phyloP scores from a whole-genome alignment of 2,329 filamentous ascomycete genomes.

The Camillea tinctor region DNA sequence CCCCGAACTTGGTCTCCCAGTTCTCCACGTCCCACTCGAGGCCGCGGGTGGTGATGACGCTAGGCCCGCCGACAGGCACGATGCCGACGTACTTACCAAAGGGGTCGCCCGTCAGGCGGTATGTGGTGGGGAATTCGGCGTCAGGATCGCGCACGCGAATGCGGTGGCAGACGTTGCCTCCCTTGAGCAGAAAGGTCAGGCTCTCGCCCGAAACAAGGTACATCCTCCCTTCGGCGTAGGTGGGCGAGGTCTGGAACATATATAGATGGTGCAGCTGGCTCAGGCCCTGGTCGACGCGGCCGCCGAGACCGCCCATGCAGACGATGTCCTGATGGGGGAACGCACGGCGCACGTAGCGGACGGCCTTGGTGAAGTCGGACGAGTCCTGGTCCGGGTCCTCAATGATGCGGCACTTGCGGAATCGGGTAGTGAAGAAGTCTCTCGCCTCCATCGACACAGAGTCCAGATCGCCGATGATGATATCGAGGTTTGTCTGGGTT shows the following conservation, averaged over 20 bases:
- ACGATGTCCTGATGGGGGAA: constrained; percentile 58
- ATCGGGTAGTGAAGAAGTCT: constrained; percentile 62
- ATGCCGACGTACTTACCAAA: constrained; percentile 84
- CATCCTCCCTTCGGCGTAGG: constrained; percentile 55
- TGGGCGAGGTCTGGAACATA: constrained; percentile 50
- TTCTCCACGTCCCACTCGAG: constrained; percentile 87
- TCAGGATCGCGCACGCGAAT: constrained; percentile 60
- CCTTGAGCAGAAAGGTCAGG: constrained; percentile 76
- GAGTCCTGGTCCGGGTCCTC: constrained; percentile 78
- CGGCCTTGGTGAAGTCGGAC: constrained; percentile 88
- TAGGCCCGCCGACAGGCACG: constrained; percentile 76
- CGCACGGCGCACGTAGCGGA: constrained; percentile 33
- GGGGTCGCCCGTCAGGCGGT: constrained; percentile 33
- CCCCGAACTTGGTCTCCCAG: constrained; percentile 77
- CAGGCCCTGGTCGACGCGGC: constrained; percentile 88
- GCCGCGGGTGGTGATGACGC: constrained; percentile 74
- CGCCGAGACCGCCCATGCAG: constrained; percentile 80
- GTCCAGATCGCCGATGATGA: constrained; percentile 89
- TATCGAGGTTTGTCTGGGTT: constrained; percentile 57
- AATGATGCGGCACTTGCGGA: constrained; percentile 57
- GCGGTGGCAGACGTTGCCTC: constrained; percentile 55
- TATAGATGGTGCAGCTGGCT: constrained; percentile 86
- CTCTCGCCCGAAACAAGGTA: constrained; percentile 81
- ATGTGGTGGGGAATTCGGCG: not conserved
- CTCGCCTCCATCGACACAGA: constrained; percentile 66